phyloP scores from a whole-genome alignment of 2,329 filamentous ascomycete species.

The Aspergillus sp. region DNA sequence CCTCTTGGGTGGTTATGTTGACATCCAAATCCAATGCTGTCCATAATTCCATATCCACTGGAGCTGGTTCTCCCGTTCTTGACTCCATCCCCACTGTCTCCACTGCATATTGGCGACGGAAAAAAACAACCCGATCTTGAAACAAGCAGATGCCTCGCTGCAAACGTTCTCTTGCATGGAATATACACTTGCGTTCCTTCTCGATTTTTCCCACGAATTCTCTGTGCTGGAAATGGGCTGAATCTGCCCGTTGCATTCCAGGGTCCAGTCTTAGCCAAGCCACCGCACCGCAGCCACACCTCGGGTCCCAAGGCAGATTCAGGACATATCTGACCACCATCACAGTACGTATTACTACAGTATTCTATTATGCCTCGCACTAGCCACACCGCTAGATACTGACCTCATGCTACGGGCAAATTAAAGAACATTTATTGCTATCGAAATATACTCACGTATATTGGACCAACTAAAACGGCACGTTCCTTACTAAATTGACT shows the following conservation, averaged over 20 bases:
- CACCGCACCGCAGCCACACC: constrained; percentile 5
- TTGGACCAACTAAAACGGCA: background rate
- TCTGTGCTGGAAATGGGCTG: background rate
- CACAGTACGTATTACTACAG: too few species aligned
- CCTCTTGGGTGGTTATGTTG: background rate
- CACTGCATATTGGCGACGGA: background rate
- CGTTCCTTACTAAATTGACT: background rate
- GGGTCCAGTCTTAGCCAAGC: constrained; percentile 3
- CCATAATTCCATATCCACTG: background rate
- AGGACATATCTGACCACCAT: background rate
- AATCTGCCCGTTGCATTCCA: background rate
- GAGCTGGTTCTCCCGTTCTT: background rate
- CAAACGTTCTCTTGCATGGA: too few species aligned
- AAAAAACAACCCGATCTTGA: background rate
- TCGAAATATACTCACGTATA: background rate
- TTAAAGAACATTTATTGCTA: background rate
- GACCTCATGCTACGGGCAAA: background rate
- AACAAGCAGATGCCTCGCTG: too few species aligned
- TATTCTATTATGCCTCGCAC: background rate
- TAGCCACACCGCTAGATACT: background rate
- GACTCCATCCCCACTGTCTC: background rate
- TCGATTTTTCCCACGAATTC: background rate
- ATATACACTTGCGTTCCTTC: background rate
- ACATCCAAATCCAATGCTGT: background rate
- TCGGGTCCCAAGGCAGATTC: constrained; percentile 1